These are phyloP conservation scores for Paspalum vaginatum DNA, from an alignment of 176 grass and related monocot genomes.

Conservation along the genomic window DNA sequence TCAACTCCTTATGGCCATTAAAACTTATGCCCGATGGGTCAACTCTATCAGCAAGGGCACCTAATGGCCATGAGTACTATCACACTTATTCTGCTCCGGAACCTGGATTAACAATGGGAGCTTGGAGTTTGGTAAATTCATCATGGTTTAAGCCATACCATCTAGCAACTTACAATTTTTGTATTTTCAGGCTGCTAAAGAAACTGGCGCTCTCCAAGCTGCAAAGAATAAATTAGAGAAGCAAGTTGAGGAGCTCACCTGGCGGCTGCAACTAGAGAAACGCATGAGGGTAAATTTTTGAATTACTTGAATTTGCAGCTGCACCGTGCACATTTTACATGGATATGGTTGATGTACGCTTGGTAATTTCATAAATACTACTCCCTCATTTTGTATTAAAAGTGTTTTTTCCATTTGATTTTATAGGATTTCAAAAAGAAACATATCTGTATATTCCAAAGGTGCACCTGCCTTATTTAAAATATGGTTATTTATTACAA, in stretches of 20 bases:
- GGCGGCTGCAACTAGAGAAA: conserved; percentile 92
- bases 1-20: neutral
- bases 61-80: conserved; percentile 23
- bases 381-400: neutral
- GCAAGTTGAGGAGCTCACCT: conserved; percentile 92
- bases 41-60: conserved; percentile 14
- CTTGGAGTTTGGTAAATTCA: neutral
- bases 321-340: neutral
- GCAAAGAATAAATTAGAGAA: conserved; percentile 99
- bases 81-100: conserved; percentile 22
- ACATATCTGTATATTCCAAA: neutral
- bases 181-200: conserved; percentile 83
- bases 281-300: conserved; percentile 81
- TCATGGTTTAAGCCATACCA: conserved; percentile 31
- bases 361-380: conserved; percentile 23
- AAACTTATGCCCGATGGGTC: conserved; percentile 12
- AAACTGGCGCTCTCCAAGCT: conserved; percentile 97
- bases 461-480: neutral
- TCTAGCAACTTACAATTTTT: conserved; percentile 29
- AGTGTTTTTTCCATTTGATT: neutral
- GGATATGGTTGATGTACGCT: conserved; percentile 20
- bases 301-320: conserved; percentile 26
- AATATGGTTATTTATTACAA: neutral
- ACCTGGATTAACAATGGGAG: conserved; percentile 19
- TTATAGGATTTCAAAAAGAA: neutral